Conservation (phyloP, 2,329 filamentous ascomycete species). For the Fonsecaea erecta region DNA sequence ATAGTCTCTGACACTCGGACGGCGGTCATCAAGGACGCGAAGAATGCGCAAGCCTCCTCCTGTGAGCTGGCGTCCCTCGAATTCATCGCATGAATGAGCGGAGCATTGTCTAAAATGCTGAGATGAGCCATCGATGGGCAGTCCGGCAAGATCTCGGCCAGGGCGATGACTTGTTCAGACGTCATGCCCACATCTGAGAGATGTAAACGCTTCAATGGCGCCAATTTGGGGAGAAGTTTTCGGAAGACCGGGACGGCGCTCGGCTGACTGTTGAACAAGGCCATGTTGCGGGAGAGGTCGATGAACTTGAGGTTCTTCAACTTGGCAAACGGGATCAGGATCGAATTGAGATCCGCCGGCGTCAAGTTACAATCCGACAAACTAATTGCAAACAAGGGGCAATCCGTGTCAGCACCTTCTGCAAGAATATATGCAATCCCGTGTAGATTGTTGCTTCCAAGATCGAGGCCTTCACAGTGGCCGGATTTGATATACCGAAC, state of each 20-base stretch:
- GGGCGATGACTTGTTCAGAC: conserved; percentile 84
- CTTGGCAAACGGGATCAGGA: conserved; percentile 74
- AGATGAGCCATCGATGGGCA: conserved; percentile 80
- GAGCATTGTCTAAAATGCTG: conserved; percentile 80
- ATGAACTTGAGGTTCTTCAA: conserved; percentile 81
- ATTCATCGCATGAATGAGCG: conserved; percentile 70
- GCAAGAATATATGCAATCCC: conserved; percentile 53
- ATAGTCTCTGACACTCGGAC: conserved; percentile 81
- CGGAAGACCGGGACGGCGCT: conserved; percentile 75
- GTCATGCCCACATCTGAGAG: conserved; percentile 82
- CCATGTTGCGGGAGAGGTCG: conserved; percentile 87
- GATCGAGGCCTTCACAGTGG: conserved; percentile 82
- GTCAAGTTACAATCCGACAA: conserved; percentile 83
- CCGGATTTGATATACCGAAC: conserved; percentile 75
- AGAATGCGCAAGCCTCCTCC: conserved; percentile 92
- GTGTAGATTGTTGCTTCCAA: conserved; percentile 78
- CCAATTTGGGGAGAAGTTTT: conserved; percentile 82
- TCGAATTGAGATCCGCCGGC: conserved; percentile 70
- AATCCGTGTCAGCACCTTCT: conserved; percentile 56
- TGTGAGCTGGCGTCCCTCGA: conserved; percentile 78
- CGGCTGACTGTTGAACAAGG: conserved; percentile 74
- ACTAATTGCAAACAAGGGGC: conserved; percentile 77
- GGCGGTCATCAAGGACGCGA: conserved; percentile 87
- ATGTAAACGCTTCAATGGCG: conserved; percentile 79
- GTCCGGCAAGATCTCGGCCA: conserved; percentile 90